Evolutionary conservation across 1,284 basidiomycete species (phyloP).

Genomic region (Exobasidium cylindrosporum): DNA sequence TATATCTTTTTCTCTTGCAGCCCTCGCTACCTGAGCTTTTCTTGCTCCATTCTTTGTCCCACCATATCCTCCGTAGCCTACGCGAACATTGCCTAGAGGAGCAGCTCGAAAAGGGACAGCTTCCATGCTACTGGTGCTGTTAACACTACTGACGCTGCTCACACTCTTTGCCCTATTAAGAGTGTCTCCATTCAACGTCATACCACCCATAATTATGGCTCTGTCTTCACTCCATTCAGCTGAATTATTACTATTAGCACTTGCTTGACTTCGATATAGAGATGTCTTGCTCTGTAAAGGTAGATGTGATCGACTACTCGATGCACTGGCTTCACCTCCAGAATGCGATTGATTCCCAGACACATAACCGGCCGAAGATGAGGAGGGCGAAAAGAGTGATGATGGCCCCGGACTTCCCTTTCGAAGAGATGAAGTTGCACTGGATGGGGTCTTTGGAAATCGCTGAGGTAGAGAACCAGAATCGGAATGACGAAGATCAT

Average conservation of each 20-base stretch:
- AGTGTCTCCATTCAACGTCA: conserved; percentile 23
- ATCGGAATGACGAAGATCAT: conserved; percentile 3
- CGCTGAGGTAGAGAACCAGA: conserved; percentile 11
- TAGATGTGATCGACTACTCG: conserved; percentile 10
- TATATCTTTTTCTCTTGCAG: neutral
- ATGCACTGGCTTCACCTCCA: conserved; percentile 8
- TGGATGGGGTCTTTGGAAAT: neutral
- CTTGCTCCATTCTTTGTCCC: neutral
- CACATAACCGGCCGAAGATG: neutral
- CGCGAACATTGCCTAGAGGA: conserved; percentile 45
- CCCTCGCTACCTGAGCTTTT: neutral
- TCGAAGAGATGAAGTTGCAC: neutral
- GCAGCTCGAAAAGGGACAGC: conserved; percentile 51
- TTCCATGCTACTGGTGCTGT: conserved; percentile 51
- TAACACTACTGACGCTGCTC: conserved; percentile 47
- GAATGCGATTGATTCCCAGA: neutral
- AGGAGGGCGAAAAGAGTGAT: neutral
- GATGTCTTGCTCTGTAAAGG: conserved; percentile 7
- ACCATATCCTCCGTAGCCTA: conserved; percentile 26
- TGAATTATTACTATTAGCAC: conserved; percentile 21
- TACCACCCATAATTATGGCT: neutral
- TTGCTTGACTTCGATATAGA: conserved; percentile 15
- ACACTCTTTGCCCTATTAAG: conserved; percentile 49
- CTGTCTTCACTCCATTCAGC: conserved; percentile 30
- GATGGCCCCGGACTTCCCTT: conserved; percentile 1